A percentile compares a stretch with the other conserved stretches of the same genome.
These are phyloP conservation scores for Oryza longistaminata DNA, from an alignment of 176 grass and related monocot genomes.

Conservation along the genomic window DNA sequence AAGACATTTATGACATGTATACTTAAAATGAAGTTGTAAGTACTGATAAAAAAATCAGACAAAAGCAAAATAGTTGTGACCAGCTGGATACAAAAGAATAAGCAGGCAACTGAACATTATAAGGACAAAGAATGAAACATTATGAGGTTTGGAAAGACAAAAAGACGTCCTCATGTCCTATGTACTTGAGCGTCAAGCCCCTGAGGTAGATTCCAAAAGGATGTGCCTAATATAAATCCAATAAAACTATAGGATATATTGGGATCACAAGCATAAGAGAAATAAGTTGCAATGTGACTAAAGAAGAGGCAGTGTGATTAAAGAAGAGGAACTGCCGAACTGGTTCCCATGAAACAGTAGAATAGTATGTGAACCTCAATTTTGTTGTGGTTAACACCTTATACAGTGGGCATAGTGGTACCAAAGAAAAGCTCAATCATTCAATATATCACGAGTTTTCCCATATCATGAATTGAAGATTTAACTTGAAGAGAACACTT, in stretches of 20 bases:
- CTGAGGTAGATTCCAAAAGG: neutral
- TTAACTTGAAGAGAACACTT: conserved; percentile 22
- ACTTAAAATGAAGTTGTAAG: conserved; percentile 19
- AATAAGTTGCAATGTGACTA: neutral
- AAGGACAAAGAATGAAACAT: neutral
- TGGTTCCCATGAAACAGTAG: neutral
- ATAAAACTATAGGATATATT: neutral
- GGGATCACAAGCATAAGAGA: neutral
- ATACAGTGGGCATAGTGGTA: conserved; percentile 3
- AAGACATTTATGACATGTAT: neutral
- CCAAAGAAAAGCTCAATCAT: neutral
- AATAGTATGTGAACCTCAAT: neutral
- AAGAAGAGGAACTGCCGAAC: neutral
- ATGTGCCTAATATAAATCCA: neutral
- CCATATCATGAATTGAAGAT: conserved; percentile 7
- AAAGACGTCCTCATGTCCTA: neutral
- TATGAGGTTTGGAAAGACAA: neutral
- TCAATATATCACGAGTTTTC: neutral
- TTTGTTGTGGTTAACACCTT: neutral
- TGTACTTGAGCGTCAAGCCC: neutral
- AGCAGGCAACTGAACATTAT: neutral
- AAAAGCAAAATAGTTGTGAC: conserved; percentile 11
- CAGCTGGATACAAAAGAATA: neutral
- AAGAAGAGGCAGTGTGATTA: neutral
- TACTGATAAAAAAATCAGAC: neutral